Evolutionary conservation across 768 basidiomycete genomes (phyloP), one percentile per base, ranked within the genome.

Genomic region (Hericium erinaceus): DNA sequence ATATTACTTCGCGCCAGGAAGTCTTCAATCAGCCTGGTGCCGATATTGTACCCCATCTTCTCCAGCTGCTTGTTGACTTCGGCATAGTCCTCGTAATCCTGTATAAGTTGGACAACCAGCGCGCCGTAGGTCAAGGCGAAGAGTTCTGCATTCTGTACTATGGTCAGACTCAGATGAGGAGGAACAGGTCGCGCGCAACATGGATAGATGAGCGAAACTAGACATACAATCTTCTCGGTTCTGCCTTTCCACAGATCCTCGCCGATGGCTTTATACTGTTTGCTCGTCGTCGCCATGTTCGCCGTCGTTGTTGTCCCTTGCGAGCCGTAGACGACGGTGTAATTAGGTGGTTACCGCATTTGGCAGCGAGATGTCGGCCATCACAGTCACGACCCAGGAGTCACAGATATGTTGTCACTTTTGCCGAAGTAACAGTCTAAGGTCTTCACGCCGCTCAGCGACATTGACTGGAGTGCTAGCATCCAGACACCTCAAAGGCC

Each of bases 31-130:
- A 99, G 74, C 40, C 97, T 79, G 22, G 87, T 95, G 26, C 97
- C 97, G 58, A 99, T 98, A 68, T 95, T 97, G 72, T 97, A 98
- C 3, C 97, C 97, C 95, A 98, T 98, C 75, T 94, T 95, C 66
- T 99, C 95, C 2, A 99, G 85, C 70, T 99, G 95, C 70, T 92
- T 95, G 72, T 92, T 92, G 61, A 92, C 90, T 69, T 95, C 92
- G 13, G 80, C 80, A 68, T 97, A 98, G 75, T 99, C 95, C 67
- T 99, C 97, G 67, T 98, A 98, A 72, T 99, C 97, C 68, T 98
- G 97, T 61, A 98, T 94, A 60, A 99, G 81, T 74, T 99, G 97
- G 38, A 98, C 93, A 51, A 99, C 97, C 53, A 98, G 83, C 22
- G 95, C 95, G 54, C 97, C 97, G 64, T 99, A 99, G 20, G 95